A percentile compares a stretch with the other conserved stretches of the same genome.
These are phyloP conservation scores for Talaromyces sp. DNA, from an alignment of 2,329 filamentous ascomycete genomes.

Conservation along the genomic window DNA sequence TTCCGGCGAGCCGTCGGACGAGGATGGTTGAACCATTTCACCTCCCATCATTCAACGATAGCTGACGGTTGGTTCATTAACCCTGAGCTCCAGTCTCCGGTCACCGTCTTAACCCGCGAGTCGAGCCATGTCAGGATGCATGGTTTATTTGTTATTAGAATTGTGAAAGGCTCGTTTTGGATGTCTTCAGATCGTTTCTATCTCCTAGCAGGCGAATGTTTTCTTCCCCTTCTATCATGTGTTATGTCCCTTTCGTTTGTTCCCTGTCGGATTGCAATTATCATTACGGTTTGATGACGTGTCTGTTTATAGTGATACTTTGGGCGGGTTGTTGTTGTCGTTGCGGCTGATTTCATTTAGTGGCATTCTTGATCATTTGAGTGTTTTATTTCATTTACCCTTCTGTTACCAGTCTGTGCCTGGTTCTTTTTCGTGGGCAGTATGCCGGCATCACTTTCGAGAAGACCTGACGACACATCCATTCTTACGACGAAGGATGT, in stretches of 20 bases:
- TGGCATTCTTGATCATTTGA: conserved; percentile 10
- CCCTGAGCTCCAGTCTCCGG: conserved; percentile 10
- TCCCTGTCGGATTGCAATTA: conserved; percentile 11
- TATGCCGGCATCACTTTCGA: background rate
- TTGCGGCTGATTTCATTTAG: conserved; percentile 8
- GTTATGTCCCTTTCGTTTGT: conserved; percentile 13
- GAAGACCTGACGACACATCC: background rate
- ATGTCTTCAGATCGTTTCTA: conserved; percentile 23
- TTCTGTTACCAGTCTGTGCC: conserved; percentile 16
- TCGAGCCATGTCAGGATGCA: background rate
- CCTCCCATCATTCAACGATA: background rate
- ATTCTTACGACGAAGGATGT: background rate
- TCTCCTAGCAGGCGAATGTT: conserved; percentile 33
- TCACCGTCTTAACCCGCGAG: background rate
- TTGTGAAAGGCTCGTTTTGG: conserved; percentile 15
- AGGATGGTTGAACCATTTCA: conserved; percentile 40
- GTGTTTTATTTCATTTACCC: conserved; percentile 12
- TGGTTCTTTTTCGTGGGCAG: background rate
- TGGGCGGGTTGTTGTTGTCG: conserved; percentile 19
- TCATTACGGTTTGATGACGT: conserved; percentile 21
- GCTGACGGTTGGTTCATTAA: conserved; percentile 3
- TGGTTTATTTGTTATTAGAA: conserved; percentile 8
- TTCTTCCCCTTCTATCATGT: conserved; percentile 14
- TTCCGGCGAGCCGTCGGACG: conserved; percentile 45
- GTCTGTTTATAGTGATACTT: conserved; percentile 26